Conservation (phyloP, 23 red algal genomes). For the Pyropia haitanensis region DNA sequence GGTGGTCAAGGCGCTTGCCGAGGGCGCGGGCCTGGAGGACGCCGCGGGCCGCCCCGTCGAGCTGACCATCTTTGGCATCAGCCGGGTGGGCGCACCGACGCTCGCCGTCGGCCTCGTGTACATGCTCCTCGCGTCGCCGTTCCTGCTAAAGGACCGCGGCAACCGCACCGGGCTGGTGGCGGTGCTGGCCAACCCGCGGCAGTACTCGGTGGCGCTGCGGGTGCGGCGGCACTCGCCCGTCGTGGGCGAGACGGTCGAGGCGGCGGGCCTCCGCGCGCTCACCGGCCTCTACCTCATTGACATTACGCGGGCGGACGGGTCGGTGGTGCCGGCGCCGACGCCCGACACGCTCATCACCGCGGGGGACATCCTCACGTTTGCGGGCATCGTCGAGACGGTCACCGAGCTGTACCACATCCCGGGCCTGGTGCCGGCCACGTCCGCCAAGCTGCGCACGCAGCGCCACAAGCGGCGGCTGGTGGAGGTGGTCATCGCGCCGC, state of each 20-base stretch:
- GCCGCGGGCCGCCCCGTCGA: constrained; percentile 6
- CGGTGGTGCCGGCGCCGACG: constrained; percentile 53
- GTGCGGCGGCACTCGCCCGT: constrained; percentile 63
- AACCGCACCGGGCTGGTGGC: constrained; percentile 50
- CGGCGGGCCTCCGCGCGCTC: constrained; percentile 70
- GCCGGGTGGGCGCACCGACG: constrained; percentile 43
- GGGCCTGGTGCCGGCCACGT: constrained; percentile 77
- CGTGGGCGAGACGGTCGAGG: constrained; percentile 82
- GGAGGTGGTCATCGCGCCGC: constrained; percentile 78
- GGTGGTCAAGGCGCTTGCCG: constrained; percentile 63
- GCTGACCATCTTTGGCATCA: constrained; percentile 74
- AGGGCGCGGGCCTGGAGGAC: constrained; percentile 26
- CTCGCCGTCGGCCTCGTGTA: constrained; percentile 50
- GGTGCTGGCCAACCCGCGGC: constrained; percentile 70
- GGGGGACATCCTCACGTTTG: constrained; percentile 75
- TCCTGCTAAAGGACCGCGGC: constrained; percentile 27
- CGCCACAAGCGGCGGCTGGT: constrained; percentile 64
- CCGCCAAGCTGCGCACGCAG: constrained; percentile 68
- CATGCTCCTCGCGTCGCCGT: constrained; percentile 35
- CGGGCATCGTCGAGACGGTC: constrained; percentile 82
- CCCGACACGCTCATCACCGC: constrained; percentile 70
- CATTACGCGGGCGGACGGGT: constrained; percentile 61
- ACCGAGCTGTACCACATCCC: constrained; percentile 85
- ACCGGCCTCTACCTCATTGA: constrained; percentile 81
- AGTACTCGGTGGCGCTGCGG: constrained; percentile 76